Conservation (phyloP, 257 asterid species). For the Capsicum rhomboideum region DNA sequence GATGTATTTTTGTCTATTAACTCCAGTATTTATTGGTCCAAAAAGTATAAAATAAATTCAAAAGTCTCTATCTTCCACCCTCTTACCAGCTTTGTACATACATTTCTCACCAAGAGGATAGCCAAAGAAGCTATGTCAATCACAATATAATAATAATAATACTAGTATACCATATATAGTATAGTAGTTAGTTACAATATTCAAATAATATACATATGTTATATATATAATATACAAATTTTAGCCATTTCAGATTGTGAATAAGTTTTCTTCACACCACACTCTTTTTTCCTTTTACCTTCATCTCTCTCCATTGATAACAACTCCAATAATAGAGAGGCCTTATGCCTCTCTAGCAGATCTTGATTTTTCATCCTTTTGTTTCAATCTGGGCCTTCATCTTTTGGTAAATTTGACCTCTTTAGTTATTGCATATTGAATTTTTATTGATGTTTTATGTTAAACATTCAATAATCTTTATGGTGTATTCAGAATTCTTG, state of each 20-base stretch:
- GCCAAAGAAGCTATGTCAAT: conserved; percentile 15
- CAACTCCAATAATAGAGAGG: neutral
- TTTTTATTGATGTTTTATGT: neutral
- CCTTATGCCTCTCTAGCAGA: conserved; percentile 42
- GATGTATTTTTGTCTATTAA: too few species aligned
- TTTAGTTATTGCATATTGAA: neutral
- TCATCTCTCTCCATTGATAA: conserved; percentile 14
- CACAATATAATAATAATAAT: neutral
- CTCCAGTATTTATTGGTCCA: neutral
- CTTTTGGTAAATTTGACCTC: conserved; percentile 15
- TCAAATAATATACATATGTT: too few species aligned
- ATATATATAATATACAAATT: neutral
- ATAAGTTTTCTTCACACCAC: neutral
- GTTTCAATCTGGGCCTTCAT: conserved; percentile 14
- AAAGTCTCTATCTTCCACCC: conserved; percentile 23
- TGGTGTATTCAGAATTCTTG: neutral
- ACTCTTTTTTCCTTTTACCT: conserved; percentile 16
- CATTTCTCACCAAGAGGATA: conserved; percentile 34
- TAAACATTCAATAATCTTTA: too few species aligned
- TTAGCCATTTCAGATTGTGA: neutral
- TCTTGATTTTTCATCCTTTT: conserved; percentile 35
- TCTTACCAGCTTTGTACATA: conserved; percentile 12
- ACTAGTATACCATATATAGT: neutral
- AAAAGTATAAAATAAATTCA: neutral
- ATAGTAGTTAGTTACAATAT: neutral